phyloP scores from a whole-genome alignment of 768 basidiomycete genomes.

The Suillus bovinus region DNA sequence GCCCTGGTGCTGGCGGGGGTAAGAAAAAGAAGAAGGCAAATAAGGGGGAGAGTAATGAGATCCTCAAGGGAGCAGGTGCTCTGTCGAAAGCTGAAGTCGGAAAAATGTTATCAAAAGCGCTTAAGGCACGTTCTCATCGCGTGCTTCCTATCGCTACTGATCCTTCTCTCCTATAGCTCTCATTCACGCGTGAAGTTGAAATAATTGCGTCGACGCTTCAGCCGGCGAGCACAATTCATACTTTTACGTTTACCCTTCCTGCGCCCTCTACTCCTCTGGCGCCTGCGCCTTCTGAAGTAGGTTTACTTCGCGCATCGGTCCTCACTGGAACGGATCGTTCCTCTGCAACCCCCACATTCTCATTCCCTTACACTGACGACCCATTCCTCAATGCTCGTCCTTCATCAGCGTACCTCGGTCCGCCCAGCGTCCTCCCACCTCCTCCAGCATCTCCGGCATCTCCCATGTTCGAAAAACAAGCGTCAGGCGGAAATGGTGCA shows the following conservation, averaged over 20 bases:
- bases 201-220: slow-evolving; percentile 94
- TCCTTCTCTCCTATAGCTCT: slow-evolving; percentile 52
- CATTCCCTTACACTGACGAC: slow-evolving; percentile 74
- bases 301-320: slow-evolving; percentile 70
- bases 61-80: slow-evolving; percentile 75
- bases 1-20: slow-evolving; percentile 79
- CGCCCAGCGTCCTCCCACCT: slow-evolving; percentile 58
- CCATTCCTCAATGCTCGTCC: slow-evolving; percentile 68
- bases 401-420: slow-evolving; percentile 79
- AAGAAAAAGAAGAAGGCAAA: slow-evolving; percentile 69
- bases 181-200: slow-evolving; percentile 90
- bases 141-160: neutral
- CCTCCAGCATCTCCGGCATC: slow-evolving; percentile 27
- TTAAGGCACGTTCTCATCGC: slow-evolving; percentile 58
- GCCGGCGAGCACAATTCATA: slow-evolving; percentile 90
- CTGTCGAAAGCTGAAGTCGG: slow-evolving; percentile 85
- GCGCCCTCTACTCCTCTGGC: slow-evolving; percentile 76
- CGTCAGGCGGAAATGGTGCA: slow-evolving; percentile 36
- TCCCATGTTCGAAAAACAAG: slow-evolving; percentile 35
- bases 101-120: slow-evolving; percentile 88
- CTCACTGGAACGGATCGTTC: slow-evolving; percentile 63
- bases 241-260: slow-evolving; percentile 86
- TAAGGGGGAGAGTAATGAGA: slow-evolving; percentile 53
- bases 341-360: slow-evolving; percentile 65
- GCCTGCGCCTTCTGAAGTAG: slow-evolving; percentile 62